These are phyloP conservation scores for Ophiognomonia clavigignenti-juglandacearum DNA, from an alignment of 2,329 filamentous ascomycete genomes.

Conservation along the genomic window DNA sequence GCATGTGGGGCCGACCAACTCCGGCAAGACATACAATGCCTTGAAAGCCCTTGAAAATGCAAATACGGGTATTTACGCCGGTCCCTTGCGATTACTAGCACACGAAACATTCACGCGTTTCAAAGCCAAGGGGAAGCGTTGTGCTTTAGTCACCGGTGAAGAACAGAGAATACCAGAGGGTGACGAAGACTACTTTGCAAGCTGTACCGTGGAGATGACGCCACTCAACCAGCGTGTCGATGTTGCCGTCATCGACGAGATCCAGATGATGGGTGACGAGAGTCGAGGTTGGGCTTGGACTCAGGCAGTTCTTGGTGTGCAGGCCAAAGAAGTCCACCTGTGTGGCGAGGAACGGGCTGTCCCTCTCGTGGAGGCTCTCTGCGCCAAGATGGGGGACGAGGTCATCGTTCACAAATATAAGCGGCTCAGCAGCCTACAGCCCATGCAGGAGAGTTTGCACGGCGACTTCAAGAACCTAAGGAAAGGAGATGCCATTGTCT, in stretches of 20 bases:
- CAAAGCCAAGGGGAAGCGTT: slow-evolving; percentile 68
- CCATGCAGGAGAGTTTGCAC: slow-evolving; percentile 58
- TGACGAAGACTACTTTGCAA: slow-evolving; percentile 57
- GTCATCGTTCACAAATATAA: slow-evolving; percentile 79
- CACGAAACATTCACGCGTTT: slow-evolving; percentile 94
- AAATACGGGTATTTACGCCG: slow-evolving; percentile 78
- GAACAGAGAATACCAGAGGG: slow-evolving; percentile 68
- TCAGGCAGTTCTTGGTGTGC: slow-evolving; percentile 78
- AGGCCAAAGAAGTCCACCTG: slow-evolving; percentile 84
- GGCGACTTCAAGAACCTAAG: slow-evolving; percentile 62
- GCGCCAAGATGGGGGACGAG: slow-evolving; percentile 74
- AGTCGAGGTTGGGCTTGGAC: slow-evolving; percentile 94
- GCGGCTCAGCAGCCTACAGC: slow-evolving; percentile 71
- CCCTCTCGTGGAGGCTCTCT: slow-evolving; percentile 71
- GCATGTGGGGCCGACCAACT: slow-evolving; percentile 95
- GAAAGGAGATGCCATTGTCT: slow-evolving; percentile 87
- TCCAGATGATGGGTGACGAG: slow-evolving; percentile 85
- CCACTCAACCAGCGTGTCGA: slow-evolving; percentile 58
- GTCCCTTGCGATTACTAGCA: slow-evolving; percentile 80
- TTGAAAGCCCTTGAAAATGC: slow-evolving; percentile 77
- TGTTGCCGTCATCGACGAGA: slow-evolving; percentile 95
- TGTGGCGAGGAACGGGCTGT: slow-evolving; percentile 87
- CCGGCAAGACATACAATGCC: slow-evolving; percentile 95
- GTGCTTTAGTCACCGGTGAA: slow-evolving; percentile 84
- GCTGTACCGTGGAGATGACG: slow-evolving; percentile 92